Conservation (phyloP, 1,284 basidiomycete species). For the Lentinula novae-zelandiae region DNA sequence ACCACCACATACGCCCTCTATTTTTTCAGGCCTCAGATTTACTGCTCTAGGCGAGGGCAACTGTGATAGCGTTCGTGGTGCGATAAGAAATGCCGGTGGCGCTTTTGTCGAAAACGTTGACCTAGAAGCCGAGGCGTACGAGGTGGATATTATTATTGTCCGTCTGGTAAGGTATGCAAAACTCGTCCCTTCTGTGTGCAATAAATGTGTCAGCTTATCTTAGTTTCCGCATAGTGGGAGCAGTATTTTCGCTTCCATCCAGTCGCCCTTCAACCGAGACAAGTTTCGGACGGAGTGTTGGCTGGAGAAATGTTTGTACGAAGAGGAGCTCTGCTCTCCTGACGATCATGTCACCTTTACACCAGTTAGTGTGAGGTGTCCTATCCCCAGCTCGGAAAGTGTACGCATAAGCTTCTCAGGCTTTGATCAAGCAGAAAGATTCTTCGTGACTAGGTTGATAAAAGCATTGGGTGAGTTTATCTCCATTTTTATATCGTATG, state of each 20-base stretch:
- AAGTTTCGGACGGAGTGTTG: conserved; percentile 73
- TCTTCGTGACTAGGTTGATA: conserved; percentile 57
- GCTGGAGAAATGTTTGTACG: conserved; percentile 73
- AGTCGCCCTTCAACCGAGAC: neutral
- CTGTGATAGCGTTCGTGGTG: conserved; percentile 46
- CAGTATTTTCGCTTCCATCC: conserved; percentile 30
- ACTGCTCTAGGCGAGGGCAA: conserved; percentile 62
- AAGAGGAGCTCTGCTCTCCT: conserved; percentile 55
- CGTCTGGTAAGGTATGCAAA: conserved; percentile 60
- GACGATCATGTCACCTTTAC: conserved; percentile 61
- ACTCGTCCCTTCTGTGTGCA: neutral
- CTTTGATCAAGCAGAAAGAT: conserved; percentile 59
- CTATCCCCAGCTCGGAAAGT: conserved; percentile 48
- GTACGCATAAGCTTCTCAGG: conserved; percentile 67
- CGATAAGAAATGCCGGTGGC: conserved; percentile 59
- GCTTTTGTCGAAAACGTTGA: conserved; percentile 28
- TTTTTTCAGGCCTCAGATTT: conserved; percentile 56
- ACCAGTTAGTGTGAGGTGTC: conserved; percentile 51
- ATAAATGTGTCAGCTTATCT: neutral
- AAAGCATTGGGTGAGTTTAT: conserved; percentile 53
- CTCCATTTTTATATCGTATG: conserved; percentile 6
- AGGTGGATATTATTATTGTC: conserved; percentile 63
- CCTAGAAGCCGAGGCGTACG: conserved; percentile 33
- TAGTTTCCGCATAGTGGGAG: conserved; percentile 45
- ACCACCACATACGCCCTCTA: conserved; percentile 16